Percentiles rank a stretch among this genome's conserved stretches.
Evolutionary conservation across 129 eudicot genomes (phyloP).

Genomic region (Tagetes patula): DNA sequence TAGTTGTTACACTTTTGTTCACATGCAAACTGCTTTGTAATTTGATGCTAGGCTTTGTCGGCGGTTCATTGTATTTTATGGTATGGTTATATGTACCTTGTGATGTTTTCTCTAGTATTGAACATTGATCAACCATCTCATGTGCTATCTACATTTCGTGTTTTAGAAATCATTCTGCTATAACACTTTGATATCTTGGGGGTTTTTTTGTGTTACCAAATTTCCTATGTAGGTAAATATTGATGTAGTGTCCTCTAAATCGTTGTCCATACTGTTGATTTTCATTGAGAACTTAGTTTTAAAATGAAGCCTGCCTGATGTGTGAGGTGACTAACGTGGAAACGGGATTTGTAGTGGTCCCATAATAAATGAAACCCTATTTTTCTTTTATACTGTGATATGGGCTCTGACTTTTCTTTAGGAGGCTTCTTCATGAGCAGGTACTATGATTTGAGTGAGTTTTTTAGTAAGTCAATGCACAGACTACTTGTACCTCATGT

Average conservation of each 20-base stretch:
- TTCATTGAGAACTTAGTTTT: no score
- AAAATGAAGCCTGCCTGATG: no score
- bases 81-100: background rate
- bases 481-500: no score
- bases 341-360: no score
- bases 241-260: background rate
- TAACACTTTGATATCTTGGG: background rate
- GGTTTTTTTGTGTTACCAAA: background rate
- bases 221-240: background rate
- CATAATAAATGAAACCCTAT: no score
- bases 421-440: no score
- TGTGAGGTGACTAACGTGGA: no score
- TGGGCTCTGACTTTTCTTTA: no score
- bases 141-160: background rate
- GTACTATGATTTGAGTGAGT: no score
- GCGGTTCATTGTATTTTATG: background rate
- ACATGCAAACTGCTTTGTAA: background rate
- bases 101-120: background rate
- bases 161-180: background rate
- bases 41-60: slow-evolving; percentile 9
- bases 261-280: background rate
- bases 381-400: no score
- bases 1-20: background rate
- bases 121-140: background rate
- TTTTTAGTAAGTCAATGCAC: no score